Evolutionary conservation across 192 early-diverging fungal genomes (phyloP).

Genomic region (Coemansia sp.): DNA sequence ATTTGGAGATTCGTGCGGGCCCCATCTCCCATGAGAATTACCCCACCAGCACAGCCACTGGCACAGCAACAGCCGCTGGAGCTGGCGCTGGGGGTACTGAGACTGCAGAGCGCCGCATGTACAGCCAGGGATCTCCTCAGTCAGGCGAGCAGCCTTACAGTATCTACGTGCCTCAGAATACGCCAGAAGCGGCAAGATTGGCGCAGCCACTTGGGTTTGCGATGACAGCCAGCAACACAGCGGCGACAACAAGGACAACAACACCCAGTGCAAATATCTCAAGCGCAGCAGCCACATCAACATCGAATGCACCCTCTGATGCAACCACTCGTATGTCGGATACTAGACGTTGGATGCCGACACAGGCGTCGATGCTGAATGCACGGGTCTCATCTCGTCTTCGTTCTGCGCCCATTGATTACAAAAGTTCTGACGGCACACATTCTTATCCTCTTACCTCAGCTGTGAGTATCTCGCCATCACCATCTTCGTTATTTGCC

Average conservation of each 20-base stretch:
- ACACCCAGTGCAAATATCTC: slow-evolving; percentile 5
- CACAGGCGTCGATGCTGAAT: slow-evolving; percentile 4
- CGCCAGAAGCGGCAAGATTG: background rate
- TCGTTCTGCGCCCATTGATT: background rate
- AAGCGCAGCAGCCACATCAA: background rate
- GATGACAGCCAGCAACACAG: background rate
- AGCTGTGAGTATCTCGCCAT: slow-evolving; percentile 1
- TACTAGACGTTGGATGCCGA: background rate
- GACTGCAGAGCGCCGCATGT: slow-evolving; percentile 6
- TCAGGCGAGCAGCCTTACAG: background rate
- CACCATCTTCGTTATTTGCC: slow-evolving; percentile 4
- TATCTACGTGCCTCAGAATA: background rate
- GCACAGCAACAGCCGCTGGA: background rate
- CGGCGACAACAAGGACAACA: slow-evolving; percentile 6
- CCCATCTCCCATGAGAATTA: background rate
- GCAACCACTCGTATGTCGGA: background rate
- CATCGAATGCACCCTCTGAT: slow-evolving; percentile 4
- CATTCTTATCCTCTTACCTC: slow-evolving; percentile 5
- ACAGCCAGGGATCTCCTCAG: slow-evolving; percentile 14
- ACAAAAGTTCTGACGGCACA: background rate
- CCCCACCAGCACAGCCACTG: slow-evolving; percentile 3
- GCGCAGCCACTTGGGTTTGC: background rate
- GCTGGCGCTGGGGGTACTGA: background rate
- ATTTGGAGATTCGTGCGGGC: slow-evolving; percentile 6
- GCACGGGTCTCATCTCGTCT: background rate